Conservation (phyloP, 108 stramenopile species). For the Epipyxis sp. region DNA sequence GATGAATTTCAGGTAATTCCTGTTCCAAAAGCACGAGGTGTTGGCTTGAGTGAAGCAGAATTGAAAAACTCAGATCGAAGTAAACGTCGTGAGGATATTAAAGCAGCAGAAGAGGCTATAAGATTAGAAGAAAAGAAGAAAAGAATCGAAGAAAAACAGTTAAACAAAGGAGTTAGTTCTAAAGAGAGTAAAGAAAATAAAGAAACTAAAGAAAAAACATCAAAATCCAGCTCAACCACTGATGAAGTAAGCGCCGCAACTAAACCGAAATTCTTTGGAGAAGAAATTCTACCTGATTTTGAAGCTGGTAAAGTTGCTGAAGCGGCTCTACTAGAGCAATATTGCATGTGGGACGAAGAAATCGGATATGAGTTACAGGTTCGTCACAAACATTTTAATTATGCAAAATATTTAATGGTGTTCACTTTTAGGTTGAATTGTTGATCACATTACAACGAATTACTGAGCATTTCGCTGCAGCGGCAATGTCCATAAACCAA, state of each 20-base stretch:
- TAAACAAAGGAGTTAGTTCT: not conserved
- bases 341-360: constrained; percentile 41
- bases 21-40: constrained; percentile 5
- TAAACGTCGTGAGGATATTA: not conserved
- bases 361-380: constrained; percentile 37
- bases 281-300: not conserved
- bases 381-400: too few relatives aligned
- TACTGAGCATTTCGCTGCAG: constrained; percentile 44
- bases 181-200: not conserved
- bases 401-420: too few relatives aligned
- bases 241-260: not conserved
- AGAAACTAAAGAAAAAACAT: constrained; percentile 18
- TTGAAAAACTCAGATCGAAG: not conserved
- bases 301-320: constrained; percentile 20
- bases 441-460: constrained; percentile 34
- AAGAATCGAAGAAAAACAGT: not conserved
- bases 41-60: constrained; percentile 23
- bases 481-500: constrained; percentile 35
- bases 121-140: constrained; percentile 10
- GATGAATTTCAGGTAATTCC: constrained; percentile 23
- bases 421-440: too few relatives aligned
- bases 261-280: constrained; percentile 23
- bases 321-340: not conserved
- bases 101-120: constrained; percentile 14
- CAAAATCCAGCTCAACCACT: not conserved